phyloP scores from a whole-genome alignment of 495 filamentous ascomycete genomes.

The Neurospora intermedia region DNA sequence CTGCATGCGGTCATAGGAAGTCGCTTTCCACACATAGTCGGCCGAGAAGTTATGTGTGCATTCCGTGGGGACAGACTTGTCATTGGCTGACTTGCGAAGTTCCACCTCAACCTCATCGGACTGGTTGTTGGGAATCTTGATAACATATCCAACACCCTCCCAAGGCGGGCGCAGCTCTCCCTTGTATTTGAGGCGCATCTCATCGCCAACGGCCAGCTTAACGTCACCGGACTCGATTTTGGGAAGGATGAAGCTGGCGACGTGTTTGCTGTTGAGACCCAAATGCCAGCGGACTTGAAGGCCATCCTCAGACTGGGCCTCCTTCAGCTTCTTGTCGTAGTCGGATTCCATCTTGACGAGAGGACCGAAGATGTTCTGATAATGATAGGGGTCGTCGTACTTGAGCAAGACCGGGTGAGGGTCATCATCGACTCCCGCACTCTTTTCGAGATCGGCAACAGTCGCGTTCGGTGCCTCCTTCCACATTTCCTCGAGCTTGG shows the following conservation, averaged over 20 bases:
- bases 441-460: constrained; percentile 86
- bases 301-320: constrained; percentile 92
- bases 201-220: constrained; percentile 94
- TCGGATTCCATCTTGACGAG: constrained; percentile 99
- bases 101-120: constrained; percentile 97
- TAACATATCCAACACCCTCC: constrained; percentile 98
- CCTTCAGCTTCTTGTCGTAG: constrained; percentile 97
- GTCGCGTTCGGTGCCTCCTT: constrained; percentile 90
- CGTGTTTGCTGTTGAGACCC: constrained; percentile 94
- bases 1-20: constrained; percentile 98
- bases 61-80: constrained; percentile 93
- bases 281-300: constrained; percentile 92
- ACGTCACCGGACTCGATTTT: constrained; percentile 98
- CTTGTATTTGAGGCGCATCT: constrained; percentile 95
- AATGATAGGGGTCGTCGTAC: constrained; percentile 97
- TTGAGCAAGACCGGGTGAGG: constrained; percentile 86
- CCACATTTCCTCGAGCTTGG: constrained; percentile 97
- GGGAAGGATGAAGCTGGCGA: constrained; percentile 90
- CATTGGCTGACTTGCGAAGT: constrained; percentile 58
- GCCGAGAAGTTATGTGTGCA: constrained; percentile 97
- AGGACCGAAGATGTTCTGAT: constrained; percentile 97
- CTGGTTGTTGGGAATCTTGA: constrained; percentile 99
- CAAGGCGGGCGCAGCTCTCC: constrained; percentile 89
- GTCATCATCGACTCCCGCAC: constrained; percentile 86
- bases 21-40: constrained; percentile 99